Conservation (phyloP, 164 flowering plant genomes). For the Buxus sempervirens region DNA sequence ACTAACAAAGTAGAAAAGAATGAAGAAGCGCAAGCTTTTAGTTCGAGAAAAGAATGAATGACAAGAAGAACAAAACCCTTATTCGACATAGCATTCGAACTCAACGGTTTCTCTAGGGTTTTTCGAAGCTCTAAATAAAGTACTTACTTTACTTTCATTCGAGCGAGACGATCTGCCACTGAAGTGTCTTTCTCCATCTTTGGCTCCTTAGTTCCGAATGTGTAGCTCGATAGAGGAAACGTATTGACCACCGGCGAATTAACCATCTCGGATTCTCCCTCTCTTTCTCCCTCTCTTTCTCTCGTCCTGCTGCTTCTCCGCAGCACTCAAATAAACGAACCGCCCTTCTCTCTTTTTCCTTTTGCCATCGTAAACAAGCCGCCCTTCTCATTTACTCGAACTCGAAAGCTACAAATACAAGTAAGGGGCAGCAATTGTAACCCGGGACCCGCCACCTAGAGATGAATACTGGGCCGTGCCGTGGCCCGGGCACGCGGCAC, state of each 20-base stretch:
- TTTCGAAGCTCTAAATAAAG: not conserved
- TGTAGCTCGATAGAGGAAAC: slow-evolving; percentile 90
- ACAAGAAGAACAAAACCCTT: not conserved
- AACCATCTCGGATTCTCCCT: slow-evolving; percentile 43
- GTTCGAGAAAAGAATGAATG: no score
- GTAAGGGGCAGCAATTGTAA: no score
- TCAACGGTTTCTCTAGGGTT: slow-evolving; percentile 14
- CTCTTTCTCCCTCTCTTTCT: not conserved
- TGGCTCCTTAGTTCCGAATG: slow-evolving; percentile 95
- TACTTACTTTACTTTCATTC: slow-evolving; percentile 93
- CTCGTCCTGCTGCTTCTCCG: not conserved
- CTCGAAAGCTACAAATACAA: no score
- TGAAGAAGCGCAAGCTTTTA: not conserved
- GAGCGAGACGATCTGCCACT: slow-evolving; percentile 96
- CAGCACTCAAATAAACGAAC: not conserved
- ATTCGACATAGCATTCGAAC: not conserved
- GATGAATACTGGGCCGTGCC: no score
- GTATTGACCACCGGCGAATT: slow-evolving; percentile 60
- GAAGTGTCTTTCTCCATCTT: slow-evolving; percentile 99
- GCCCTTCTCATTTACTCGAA: no score
- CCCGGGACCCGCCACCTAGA: no score
- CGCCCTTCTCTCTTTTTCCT: no score
- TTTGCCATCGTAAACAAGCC: no score
- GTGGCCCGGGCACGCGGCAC: no score
- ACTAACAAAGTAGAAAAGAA: not conserved